Evolutionary conservation across 768 basidiomycete species (phyloP).

Genomic region (Tephrocybe sp.): DNA sequence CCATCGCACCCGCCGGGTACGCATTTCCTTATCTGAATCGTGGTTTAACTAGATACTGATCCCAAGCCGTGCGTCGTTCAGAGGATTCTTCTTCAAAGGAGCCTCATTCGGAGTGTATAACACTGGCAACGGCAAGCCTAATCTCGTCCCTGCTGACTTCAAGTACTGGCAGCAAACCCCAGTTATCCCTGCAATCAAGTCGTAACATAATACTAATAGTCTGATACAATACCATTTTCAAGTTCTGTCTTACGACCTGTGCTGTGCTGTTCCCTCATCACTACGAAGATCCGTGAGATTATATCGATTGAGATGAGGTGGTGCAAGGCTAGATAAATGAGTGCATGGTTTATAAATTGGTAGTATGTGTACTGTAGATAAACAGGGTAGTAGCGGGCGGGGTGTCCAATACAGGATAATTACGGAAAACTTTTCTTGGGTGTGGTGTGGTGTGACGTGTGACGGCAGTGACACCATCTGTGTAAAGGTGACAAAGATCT

Average conservation of each 20-base stretch:
- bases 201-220: not conserved
- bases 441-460: not conserved
- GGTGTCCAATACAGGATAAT: not conserved
- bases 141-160: constrained; percentile 32
- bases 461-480: not conserved
- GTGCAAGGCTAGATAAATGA: not conserved
- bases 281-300: not conserved
- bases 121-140: constrained; percentile 35
- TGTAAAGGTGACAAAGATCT: not conserved
- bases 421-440: constrained; percentile 1
- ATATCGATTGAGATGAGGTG: constrained; percentile 12
- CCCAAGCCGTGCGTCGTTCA: constrained; percentile 5
- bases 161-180: constrained; percentile 33
- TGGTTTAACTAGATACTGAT: not conserved
- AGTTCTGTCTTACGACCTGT: too few species aligned
- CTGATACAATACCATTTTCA: too few species aligned
- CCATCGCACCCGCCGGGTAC: constrained; percentile 31
- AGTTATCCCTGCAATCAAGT: not conserved
- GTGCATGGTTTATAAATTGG: not conserved
- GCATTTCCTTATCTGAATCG: not conserved
- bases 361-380: constrained; percentile 5
- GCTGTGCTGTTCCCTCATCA: too few species aligned
- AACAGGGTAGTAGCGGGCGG: not conserved
- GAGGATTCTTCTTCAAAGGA: constrained; percentile 37
- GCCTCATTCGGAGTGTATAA: constrained; percentile 35